These are phyloP conservation scores for Kodamaea fukazawae DNA, from an alignment of 805 yeast species.

Conservation along the genomic window DNA sequence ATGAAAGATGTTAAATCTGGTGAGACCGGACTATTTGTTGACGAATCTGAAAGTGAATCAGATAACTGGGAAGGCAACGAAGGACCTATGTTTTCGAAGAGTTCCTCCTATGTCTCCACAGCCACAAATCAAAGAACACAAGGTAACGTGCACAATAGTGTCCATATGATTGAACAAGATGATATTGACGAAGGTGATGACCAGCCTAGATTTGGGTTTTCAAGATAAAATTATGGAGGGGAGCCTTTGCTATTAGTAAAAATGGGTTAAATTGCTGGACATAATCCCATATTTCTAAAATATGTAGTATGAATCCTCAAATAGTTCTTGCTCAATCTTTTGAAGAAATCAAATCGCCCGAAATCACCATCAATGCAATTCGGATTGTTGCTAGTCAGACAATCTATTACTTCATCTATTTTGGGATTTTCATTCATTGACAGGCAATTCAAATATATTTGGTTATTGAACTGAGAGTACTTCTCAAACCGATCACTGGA, in stretches of 20 bases:
- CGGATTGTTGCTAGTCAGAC: slow-evolving; percentile 13
- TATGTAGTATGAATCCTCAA: slow-evolving; percentile 36
- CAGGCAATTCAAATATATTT: slow-evolving; percentile 29
- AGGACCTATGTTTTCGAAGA: no score
- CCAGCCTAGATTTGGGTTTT: slow-evolving; percentile 34
- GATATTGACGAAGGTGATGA: slow-evolving; percentile 26
- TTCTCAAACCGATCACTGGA: slow-evolving; percentile 14
- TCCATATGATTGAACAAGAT: no score
- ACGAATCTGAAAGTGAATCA: slow-evolving; percentile 6
- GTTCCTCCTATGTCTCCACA: no score
- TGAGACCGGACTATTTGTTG: slow-evolving; percentile 7
- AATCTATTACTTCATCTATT: slow-evolving; percentile 31
- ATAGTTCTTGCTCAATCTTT: slow-evolving; percentile 11
- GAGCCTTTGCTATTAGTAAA: background rate
- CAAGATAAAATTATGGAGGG: slow-evolving; percentile 10
- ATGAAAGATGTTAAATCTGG: slow-evolving; percentile 12
- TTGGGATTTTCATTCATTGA: slow-evolving; percentile 23
- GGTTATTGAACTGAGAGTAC: slow-evolving; percentile 36
- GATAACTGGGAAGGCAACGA: no score
- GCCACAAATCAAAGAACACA: no score
- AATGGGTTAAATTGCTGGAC: slow-evolving; percentile 2
- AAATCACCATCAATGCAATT: slow-evolving; percentile 33
- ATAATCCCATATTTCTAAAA: slow-evolving; percentile 33
- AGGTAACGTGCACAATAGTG: no score
- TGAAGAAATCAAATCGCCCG: slow-evolving; percentile 11